phyloP scores from a whole-genome alignment of 106 monocot species.

The Cymbidium sinense region DNA sequence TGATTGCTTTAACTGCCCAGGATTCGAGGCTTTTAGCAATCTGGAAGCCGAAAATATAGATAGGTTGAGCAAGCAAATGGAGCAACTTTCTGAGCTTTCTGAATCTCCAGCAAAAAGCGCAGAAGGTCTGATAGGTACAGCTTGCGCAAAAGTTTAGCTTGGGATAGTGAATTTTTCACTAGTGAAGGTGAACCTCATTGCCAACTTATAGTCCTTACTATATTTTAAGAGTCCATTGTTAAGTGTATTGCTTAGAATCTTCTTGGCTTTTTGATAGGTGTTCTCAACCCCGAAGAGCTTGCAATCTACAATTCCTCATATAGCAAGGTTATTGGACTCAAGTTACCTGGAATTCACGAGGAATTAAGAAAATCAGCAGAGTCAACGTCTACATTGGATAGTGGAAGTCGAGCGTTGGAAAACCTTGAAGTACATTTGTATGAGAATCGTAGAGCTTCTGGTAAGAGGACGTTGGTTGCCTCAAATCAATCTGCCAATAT shows the following conservation, averaged over 20 bases:
- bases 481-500: slow-evolving; percentile 11
- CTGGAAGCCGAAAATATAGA: slow-evolving; percentile 8
- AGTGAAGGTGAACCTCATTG: slow-evolving; percentile 50
- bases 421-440: slow-evolving; percentile 52
- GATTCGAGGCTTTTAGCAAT: slow-evolving; percentile 1
- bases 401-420: slow-evolving; percentile 47
- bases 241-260: background rate
- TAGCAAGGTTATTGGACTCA: slow-evolving; percentile 16
- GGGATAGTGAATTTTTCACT: slow-evolving; percentile 84
- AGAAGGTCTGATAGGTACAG: slow-evolving; percentile 27
- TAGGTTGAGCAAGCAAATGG: slow-evolving; percentile 20
- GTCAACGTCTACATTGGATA: slow-evolving; percentile 55
- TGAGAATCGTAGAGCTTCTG: slow-evolving; percentile 56
- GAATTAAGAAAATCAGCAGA: slow-evolving; percentile 51
- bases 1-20: background rate
- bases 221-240: background rate
- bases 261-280: slow-evolving; percentile 38
- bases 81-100: slow-evolving; percentile 15
- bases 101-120: slow-evolving; percentile 35
- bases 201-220: background rate
- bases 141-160: slow-evolving; percentile 77
- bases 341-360: slow-evolving; percentile 54
- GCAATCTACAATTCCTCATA: slow-evolving; percentile 55
- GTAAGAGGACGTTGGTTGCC: slow-evolving; percentile 33
- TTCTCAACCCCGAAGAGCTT: slow-evolving; percentile 75